Base-by-base conservation (phyloP, 208 protist species). In the Naegleria fowleri region DNA sequence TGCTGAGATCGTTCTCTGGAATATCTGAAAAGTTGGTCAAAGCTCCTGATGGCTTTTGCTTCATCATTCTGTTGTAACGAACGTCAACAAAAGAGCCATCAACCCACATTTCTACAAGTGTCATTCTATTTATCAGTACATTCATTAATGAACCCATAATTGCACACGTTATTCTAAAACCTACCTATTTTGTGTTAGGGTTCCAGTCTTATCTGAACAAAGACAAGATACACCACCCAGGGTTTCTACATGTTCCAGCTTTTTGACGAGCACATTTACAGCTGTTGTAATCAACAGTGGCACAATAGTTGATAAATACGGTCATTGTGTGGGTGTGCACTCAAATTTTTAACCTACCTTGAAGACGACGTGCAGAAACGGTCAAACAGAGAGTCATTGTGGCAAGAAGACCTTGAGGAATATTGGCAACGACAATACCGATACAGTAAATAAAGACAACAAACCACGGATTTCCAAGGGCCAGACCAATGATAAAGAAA, bases 131-230 rank as follows among this genome's bases (percentile, higher is more conserved):
- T 48, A 9, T 48, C 43, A 48, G 7, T 48, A 48, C 43, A 48
- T 48, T 48, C 43, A 48, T 7, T 9, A 48, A n/a, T n/a, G n/a
- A n/a, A n/a, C n/a, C n/a, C n/a, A n/a, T n/a, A n/a, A n/a, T n/a
- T n/a, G n/a, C n/a, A n/a, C n/a, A n/a, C n/a, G n/a, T n/a, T n/a
- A n/a, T n/a, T n/a, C n/a, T n/a, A 48, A 48, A 48, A 48, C 43
- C 43, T 48, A 48, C 43, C 43, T 97, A 97, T 92, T 67, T 29
- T 97, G 94, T 36, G 96, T 98, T 11, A 97, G 92, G 5, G 96
- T 97, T 36, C 96, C 96, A 3, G 96, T 97, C 90, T 97, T 97
- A 94, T 98, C 96, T 0, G 94, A 96, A 85, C 92, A 94, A 91
- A 98, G 97, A 29, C 93, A 87, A 41, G 93, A 94, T 41, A 92